Evolutionary conservation across 768 basidiomycete species (phyloP), one percentile per base, ranked within the genome.

Genomic region (Pleurotus giganteus): DNA sequence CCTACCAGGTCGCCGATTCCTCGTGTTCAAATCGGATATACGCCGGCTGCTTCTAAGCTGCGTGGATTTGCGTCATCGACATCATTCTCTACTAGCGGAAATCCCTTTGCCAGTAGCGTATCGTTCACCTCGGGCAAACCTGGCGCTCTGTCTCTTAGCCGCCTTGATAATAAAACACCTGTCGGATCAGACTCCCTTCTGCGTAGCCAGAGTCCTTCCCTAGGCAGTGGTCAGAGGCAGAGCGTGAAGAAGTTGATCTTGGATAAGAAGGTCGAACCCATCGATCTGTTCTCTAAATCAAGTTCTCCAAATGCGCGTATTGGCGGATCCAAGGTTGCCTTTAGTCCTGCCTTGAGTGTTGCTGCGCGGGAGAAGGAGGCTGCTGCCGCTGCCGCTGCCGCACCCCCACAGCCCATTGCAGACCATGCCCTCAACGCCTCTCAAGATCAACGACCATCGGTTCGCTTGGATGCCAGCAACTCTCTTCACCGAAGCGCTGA

Each of bases 161-260:
- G 74, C 57, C 61, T 65, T 4, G 80, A 85, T 54, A 68, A 70
- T 49, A 75, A 76, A 62, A 67, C 68, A 19, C 66, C 74, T 29
- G 57, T 70, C 11, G 69, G 71, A 1, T 77, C 88, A 3, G 90
- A 93, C 57, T 74, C 78, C 0, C 83, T 90, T 61, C 56, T 87
- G 54, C 79, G 79, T 26, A 82, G 81, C 53, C 72, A 80, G 8
- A 85, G 82, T 58, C 84, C 86, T 1, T 75, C 83, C 3, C 68
- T 91, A 46, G 89, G 89, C 4, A 87, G 81, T 61, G 89, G 83
- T 39, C 76, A 71, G 56, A 77, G 86, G 53, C 83, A 88, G 55
- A 96, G 92, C 65, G 91, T 96, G 55, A 98, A 98, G 76, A 96
- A 96, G 66, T 79, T 98, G 55, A 86, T 94, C 32, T 67, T 97